These are phyloP conservation scores for Dothideomycetes sp. DNA, from an alignment of 2,329 filamentous ascomycete species.

Conservation along the genomic window DNA sequence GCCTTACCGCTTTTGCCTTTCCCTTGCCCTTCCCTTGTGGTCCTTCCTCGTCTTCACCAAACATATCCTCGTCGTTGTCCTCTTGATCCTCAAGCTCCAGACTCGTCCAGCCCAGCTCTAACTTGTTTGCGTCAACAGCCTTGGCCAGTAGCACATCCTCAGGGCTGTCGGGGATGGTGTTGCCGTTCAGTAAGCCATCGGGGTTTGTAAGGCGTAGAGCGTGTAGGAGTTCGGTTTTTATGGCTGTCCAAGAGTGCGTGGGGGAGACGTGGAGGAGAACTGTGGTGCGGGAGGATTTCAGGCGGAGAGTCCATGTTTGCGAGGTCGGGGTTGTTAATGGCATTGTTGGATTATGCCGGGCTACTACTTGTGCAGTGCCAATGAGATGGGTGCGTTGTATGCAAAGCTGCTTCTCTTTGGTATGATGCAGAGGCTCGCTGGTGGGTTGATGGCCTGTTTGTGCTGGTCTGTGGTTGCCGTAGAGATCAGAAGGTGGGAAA, in stretches of 20 bases:
- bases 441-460: no score
- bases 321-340: constrained; percentile 19
- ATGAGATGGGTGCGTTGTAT: no score
- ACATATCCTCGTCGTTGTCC: constrained; percentile 17
- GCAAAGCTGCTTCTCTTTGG: no score
- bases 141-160: constrained; percentile 30
- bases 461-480: no score
- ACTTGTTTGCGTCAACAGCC: constrained; percentile 27
- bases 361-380: no score
- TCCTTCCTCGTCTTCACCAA: constrained; percentile 9
- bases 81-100: constrained; percentile 15
- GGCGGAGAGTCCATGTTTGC: constrained; percentile 30
- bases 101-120: constrained; percentile 28
- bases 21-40: constrained; percentile 28
- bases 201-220: constrained; percentile 29
- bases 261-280: constrained; percentile 35
- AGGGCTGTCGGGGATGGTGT: constrained; percentile 26
- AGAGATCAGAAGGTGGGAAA: no score
- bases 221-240: constrained; percentile 31
- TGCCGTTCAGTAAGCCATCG: constrained; percentile 20
- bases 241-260: constrained; percentile 26
- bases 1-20: constrained; percentile 19
- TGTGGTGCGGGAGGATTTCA: constrained; percentile 35
- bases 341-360: no score
- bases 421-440: no score